Base-by-base conservation (phyloP, 208 protist species). In the Phytomonas francai region DNA sequence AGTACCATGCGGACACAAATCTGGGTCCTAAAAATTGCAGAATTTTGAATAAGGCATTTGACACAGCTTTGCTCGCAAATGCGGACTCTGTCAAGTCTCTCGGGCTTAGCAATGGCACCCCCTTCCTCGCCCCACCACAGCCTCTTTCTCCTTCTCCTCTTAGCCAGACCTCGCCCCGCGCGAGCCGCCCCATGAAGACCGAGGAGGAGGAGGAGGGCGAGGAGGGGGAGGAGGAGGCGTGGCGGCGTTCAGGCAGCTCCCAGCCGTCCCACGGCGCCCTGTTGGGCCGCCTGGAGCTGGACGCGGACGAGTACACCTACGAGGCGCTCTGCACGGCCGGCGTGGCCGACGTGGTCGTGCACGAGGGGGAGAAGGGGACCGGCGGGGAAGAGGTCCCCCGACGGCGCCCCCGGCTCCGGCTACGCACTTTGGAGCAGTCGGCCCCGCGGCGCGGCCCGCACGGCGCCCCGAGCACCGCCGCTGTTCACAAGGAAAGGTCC, bases 321-420 rank as follows among this genome's bases (percentile, higher is more conserved):
- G 82, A 84, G 32, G 33, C 73, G 0, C 64, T 88, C 8, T 88
- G 78, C 70, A 77, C 76, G 7, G 63, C 70, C n/a, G 81, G 81
- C 27, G 75, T 74, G 8, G 61, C 67, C 14, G 27, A 62, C 30
- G 59, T 77, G 33, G 59, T 16, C 3, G 51, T 69, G 27, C 19
- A 8, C 8, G n/a, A 29, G 32, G 3, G 6, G 25, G 7, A 28
- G 1, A 12, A 2, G 25, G 34, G 14, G 34, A 16, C 32, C 27
- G 63, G 16, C 11, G 1, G 33, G n/a, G 5, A 45, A 56, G 42
- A n/a, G 19, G 7, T 3, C n/a, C 9, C 1, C 39, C 16, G 6
- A 14, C 63, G 27, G n/a, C 63, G 63, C 63, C 22, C 6, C 30
- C 45, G 0, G 39, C 42, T 56, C 59, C 27, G 19, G 45, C 64